These are phyloP conservation scores for Fomitopsis schrenkii DNA, from an alignment of 1,284 basidiomycete genomes.

Conservation along the genomic window DNA sequence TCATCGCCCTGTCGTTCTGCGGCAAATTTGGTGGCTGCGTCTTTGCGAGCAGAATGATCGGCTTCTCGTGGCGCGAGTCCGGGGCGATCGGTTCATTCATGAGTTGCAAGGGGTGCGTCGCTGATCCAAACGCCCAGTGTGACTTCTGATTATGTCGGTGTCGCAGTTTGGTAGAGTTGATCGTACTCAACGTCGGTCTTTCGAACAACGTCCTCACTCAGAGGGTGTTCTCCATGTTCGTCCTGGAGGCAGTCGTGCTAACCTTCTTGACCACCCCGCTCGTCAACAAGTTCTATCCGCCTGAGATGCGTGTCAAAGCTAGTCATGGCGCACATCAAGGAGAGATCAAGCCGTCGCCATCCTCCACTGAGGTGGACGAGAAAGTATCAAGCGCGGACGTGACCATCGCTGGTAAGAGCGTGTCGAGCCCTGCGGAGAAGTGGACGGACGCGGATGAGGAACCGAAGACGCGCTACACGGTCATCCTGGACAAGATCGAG, in stretches of 20 bases:
- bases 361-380: neutral
- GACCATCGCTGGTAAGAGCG: neutral
- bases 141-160: neutral
- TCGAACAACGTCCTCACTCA: conserved; percentile 75
- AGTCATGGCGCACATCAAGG: neutral
- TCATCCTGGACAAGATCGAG: conserved; percentile 86
- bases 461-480: conserved; percentile 59
- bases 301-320: conserved; percentile 37
- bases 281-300: conserved; percentile 74
- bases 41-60: conserved; percentile 55
- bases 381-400: neutral
- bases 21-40: conserved; percentile 78
- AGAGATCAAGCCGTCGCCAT: neutral
- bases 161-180: conserved; percentile 76
- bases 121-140: neutral
- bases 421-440: neutral
- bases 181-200: conserved; percentile 90
- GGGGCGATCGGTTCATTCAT: conserved; percentile 88
- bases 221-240: conserved; percentile 83
- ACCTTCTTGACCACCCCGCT: conserved; percentile 87
- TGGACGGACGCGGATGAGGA: conserved; percentile 27
- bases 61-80: conserved; percentile 77
- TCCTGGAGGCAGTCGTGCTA: conserved; percentile 80
- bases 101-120: conserved; percentile 85
- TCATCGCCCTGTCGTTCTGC: conserved; percentile 77